A percentile compares a stretch with the other conserved stretches of the same genome.
phyloP scores from a whole-genome alignment of 1,139 yeast genomes.

The Yamadazyma oceani region DNA sequence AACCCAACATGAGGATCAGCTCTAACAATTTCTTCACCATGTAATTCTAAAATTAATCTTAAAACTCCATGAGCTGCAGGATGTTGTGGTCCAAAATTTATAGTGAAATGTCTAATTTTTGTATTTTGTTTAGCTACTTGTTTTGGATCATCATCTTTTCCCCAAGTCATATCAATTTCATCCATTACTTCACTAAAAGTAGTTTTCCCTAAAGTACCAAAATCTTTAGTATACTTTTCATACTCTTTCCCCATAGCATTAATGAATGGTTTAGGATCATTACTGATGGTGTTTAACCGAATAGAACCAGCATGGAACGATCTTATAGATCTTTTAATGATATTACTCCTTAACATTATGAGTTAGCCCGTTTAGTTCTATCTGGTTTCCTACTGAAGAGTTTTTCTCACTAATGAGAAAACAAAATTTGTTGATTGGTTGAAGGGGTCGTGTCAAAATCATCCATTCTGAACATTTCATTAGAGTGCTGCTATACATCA shows the following conservation, averaged over 20 bases:
- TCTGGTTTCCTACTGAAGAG: conserved; percentile 2
- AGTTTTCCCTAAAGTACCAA: conserved; percentile 38
- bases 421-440: conserved; percentile 17
- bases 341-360: conserved; percentile 1
- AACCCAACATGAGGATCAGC: conserved; percentile 89
- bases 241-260: conserved; percentile 40
- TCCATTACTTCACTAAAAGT: conserved; percentile 48
- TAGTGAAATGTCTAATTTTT: conserved; percentile 82
- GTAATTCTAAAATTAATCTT: conserved; percentile 80
- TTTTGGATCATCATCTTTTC: conserved; percentile 45
- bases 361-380: background rate
- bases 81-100: conserved; percentile 92
- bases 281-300: conserved; percentile 14
- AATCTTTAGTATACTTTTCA: conserved; percentile 34
- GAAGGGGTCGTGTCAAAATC: background rate
- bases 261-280: conserved; percentile 29
- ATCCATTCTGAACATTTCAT: no score
- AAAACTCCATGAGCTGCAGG: conserved; percentile 95
- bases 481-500: no score
- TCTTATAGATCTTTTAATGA: conserved; percentile 7
- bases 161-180: conserved; percentile 50
- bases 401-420: conserved; percentile 11
- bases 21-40: conserved; percentile 86
- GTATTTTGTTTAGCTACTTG: conserved; percentile 46
- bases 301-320: conserved; percentile 5